Evolutionary conservation across 768 basidiomycete species (phyloP).

Genomic region (Naematelia encephala): DNA sequence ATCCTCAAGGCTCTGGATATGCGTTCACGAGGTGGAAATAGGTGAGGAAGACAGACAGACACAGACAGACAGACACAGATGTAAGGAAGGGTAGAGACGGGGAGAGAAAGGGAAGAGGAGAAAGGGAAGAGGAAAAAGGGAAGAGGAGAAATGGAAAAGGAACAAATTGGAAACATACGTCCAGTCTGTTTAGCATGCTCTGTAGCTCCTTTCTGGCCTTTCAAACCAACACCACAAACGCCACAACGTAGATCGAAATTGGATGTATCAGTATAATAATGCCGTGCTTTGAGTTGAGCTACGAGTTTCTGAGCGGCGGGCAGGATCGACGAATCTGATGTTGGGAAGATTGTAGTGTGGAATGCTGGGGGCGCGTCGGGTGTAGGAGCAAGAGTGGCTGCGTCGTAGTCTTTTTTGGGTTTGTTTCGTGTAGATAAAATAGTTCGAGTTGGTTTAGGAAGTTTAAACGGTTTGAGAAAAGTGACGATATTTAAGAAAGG

Average conservation of each 20-base stretch:
- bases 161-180: constrained; percentile 55
- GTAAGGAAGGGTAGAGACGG: not conserved
- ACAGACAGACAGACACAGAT: no score
- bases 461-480: no score
- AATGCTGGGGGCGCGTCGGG: constrained; percentile 74
- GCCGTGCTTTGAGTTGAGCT: constrained; percentile 66
- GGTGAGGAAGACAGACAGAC: no score
- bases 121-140: not conserved
- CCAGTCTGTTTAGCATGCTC: constrained; percentile 83
- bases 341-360: constrained; percentile 80
- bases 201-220: constrained; percentile 90
- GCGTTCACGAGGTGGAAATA: no score
- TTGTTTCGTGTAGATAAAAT: no score
- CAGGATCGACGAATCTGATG: constrained; percentile 50
- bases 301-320: constrained; percentile 64
- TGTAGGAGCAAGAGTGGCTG: constrained; percentile 74
- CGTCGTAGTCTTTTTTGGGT: constrained; percentile 77
- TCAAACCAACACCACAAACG: constrained; percentile 79
- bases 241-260: constrained; percentile 74
- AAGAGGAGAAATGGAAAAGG: not conserved
- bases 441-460: no score
- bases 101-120: no score
- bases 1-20: no score
- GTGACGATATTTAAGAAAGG: not conserved
- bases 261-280: constrained; percentile 83